A percentile compares a stretch with the other conserved stretches of the same genome.
phyloP scores from a whole-genome alignment of 768 basidiomycete genomes.

The Porphyrellus cyaneotinctus region DNA sequence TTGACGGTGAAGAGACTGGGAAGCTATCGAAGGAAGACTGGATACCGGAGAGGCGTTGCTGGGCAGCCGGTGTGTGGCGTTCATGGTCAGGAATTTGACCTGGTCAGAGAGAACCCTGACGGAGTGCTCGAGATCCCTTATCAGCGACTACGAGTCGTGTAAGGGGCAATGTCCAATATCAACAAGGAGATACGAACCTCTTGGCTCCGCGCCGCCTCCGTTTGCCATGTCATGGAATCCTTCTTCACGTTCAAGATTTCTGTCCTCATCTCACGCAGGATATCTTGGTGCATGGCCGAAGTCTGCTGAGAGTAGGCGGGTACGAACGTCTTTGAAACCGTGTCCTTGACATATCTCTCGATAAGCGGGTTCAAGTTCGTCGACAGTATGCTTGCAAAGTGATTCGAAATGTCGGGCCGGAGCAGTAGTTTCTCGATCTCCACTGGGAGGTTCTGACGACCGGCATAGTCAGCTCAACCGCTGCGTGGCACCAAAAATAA shows the following conservation, averaged over 20 bases:
- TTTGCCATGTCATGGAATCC: slow-evolving; percentile 79
- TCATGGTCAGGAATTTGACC: slow-evolving; percentile 73
- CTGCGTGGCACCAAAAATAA: background rate
- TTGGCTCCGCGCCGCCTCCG: slow-evolving; percentile 68
- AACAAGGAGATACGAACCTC: slow-evolving; percentile 49
- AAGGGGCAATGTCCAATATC: background rate
- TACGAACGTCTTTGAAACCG: slow-evolving; percentile 66
- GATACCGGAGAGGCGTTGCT: slow-evolving; percentile 32
- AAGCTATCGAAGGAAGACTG: slow-evolving; percentile 36
- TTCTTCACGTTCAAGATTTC: slow-evolving; percentile 77
- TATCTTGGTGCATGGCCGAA: slow-evolving; percentile 74
- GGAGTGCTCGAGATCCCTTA: slow-evolving; percentile 77
- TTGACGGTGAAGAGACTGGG: slow-evolving; percentile 34
- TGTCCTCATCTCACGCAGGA: slow-evolving; percentile 66
- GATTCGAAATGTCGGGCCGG: slow-evolving; percentile 70
- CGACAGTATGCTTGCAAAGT: slow-evolving; percentile 73
- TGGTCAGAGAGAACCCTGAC: slow-evolving; percentile 75
- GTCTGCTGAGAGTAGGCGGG: slow-evolving; percentile 75
- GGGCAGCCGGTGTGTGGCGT: slow-evolving; percentile 38
- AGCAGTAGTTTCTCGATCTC: slow-evolving; percentile 78
- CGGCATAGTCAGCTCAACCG: slow-evolving; percentile 1
- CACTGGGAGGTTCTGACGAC: slow-evolving; percentile 58
- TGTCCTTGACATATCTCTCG: slow-evolving; percentile 78
- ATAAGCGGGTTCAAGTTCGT: slow-evolving; percentile 70
- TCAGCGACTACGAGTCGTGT: slow-evolving; percentile 48